Evolutionary conservation across 495 filamentous ascomycete genomes (phyloP).

Genomic region (Penicillium canescens): DNA sequence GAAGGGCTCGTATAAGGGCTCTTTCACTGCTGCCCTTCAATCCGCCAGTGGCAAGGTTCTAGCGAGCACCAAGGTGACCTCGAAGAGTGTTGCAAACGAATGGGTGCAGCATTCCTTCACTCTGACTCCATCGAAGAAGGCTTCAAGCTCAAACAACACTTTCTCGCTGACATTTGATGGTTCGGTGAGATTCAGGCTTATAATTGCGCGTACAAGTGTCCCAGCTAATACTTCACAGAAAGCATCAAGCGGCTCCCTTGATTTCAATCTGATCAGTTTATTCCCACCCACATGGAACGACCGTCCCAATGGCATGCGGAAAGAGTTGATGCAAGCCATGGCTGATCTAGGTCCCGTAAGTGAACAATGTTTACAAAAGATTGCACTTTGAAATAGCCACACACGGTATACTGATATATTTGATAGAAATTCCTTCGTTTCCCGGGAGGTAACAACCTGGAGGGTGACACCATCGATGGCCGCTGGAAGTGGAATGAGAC

Average conservation of each 20-base stretch:
- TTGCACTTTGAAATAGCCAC: not conserved
- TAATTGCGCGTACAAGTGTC: not conserved
- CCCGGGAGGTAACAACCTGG: constrained; percentile 68
- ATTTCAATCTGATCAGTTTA: constrained; percentile 66
- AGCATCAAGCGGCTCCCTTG: constrained; percentile 49
- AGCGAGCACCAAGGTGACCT: constrained; percentile 27
- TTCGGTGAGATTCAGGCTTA: constrained; percentile 22
- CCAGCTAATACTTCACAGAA: constrained; percentile 19
- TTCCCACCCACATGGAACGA: constrained; percentile 63
- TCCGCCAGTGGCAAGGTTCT: constrained; percentile 32
- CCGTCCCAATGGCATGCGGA: constrained; percentile 62
- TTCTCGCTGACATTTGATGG: constrained; percentile 62
- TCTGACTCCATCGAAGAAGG: constrained; percentile 35
- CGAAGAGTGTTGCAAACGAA: constrained; percentile 23
- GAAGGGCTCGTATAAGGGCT: constrained; percentile 39
- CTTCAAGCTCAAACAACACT: constrained; percentile 61
- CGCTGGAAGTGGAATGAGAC: constrained; percentile 71
- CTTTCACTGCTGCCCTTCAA: constrained; percentile 30
- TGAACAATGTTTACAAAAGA: not conserved
- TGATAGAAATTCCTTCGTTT: constrained; percentile 59
- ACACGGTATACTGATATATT: constrained; percentile 7
- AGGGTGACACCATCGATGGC: constrained; percentile 51
- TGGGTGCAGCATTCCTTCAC: constrained; percentile 40
- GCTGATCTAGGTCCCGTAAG: constrained; percentile 41
- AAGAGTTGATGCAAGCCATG: constrained; percentile 61